Evolutionary conservation across 139 green algal genomes (phyloP).

Genomic region (Deuterostichococcus epilithicus): DNA sequence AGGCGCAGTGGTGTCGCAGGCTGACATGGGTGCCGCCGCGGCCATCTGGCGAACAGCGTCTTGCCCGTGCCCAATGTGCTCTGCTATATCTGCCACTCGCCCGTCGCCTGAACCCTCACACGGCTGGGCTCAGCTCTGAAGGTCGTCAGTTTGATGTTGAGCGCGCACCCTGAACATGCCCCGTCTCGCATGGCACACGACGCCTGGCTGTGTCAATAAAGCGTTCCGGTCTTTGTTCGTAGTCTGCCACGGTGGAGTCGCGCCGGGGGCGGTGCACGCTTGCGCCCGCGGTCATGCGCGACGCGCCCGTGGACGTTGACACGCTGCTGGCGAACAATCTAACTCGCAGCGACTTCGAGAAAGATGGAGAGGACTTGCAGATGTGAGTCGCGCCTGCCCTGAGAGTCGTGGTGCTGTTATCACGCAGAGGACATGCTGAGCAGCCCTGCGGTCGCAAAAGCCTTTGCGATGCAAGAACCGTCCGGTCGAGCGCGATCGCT

Average conservation of each 20-base stretch:
- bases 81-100: too few species aligned
- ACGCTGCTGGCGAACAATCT: conserved; percentile 24
- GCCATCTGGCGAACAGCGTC: too few species aligned
- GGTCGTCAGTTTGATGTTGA: too few species aligned
- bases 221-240: neutral
- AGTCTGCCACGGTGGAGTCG: conserved; percentile 30
- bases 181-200: too few species aligned
- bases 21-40: too few species aligned
- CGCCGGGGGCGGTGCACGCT: conserved; percentile 7
- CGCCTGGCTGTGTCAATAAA: too few species aligned
- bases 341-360: conserved; percentile 23
- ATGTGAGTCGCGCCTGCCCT: neutral
- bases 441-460: neutral
- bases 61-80: too few species aligned
- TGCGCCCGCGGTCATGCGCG: neutral
- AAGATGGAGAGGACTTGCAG: conserved; percentile 12
- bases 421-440: neutral
- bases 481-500: too few species aligned
- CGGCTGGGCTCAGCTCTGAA: too few species aligned
- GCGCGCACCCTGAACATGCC: too few species aligned
- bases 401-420: neutral
- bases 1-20: too few species aligned
- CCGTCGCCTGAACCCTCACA: too few species aligned
- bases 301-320: conserved; percentile 5
- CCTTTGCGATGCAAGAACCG: neutral